Evolutionary conservation across 441 rosid genomes (phyloP).

Genomic region (Arabidopsis hybrid): DNA sequence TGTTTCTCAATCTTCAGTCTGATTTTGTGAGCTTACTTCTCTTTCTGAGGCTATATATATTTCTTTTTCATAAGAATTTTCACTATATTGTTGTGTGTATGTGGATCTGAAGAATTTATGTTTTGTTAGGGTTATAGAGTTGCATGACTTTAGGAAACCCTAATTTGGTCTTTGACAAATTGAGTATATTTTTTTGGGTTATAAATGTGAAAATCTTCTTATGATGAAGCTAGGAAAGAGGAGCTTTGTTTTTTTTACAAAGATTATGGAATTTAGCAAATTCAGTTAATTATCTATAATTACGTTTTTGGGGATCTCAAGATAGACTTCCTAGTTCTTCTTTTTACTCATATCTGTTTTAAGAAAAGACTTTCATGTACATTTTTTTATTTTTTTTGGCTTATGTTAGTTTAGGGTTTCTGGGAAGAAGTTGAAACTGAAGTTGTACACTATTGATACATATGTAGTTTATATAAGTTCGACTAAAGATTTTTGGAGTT

Average conservation of each 20-base stretch:
- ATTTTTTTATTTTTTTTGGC: background rate
- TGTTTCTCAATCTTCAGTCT: background rate
- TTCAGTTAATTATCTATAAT: background rate
- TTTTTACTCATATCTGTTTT: background rate
- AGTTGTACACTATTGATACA: background rate
- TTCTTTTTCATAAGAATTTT: constrained; percentile 15
- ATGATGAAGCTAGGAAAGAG: background rate
- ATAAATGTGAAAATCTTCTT: background rate
- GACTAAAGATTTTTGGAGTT: constrained; percentile 1
- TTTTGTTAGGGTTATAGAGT: constrained; percentile 13
- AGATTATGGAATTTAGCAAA: background rate
- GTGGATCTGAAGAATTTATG: background rate
- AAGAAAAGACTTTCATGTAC: constrained; percentile 1
- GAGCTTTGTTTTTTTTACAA: background rate
- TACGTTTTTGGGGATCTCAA: constrained; percentile 35
- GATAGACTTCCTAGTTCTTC: constrained; percentile 23
- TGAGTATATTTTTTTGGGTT: background rate
- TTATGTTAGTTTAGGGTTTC: constrained; percentile 38
- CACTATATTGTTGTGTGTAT: background rate
- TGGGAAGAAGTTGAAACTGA: constrained; percentile 8
- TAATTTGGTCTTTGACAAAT: constrained; percentile 12
- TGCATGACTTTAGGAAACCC: constrained; percentile 12
- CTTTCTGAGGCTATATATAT: background rate
- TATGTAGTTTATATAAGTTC: background rate
- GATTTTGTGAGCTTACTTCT: background rate